phyloP scores from a whole-genome alignment of 2,329 filamentous ascomycete genomes.

The Clonostachys solani region DNA sequence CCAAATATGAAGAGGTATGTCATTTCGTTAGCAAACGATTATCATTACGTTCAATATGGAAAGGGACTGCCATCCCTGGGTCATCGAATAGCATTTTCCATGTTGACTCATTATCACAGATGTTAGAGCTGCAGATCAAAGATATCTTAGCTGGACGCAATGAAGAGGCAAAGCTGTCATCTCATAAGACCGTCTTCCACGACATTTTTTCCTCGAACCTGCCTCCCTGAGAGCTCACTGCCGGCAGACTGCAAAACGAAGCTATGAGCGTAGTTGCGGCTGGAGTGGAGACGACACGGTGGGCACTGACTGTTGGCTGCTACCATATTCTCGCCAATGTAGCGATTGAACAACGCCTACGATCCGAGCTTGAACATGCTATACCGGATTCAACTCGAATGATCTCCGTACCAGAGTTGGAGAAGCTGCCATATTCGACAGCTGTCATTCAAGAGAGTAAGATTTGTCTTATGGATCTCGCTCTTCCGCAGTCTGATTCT shows the following conservation, averaged over 20 bases:
- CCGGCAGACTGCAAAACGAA: slow-evolving; percentile 22
- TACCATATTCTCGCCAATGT: slow-evolving; percentile 28
- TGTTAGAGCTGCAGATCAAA: too few species aligned
- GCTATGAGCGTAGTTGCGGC: slow-evolving; percentile 21
- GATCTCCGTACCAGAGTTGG: slow-evolving; percentile 14
- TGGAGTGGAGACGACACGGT: slow-evolving; percentile 28
- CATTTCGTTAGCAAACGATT: too few species aligned
- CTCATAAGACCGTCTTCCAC: slow-evolving; percentile 18
- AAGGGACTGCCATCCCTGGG: too few species aligned
- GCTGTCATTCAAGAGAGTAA: background rate
- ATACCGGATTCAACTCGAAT: background rate
- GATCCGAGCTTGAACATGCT: slow-evolving; percentile 19
- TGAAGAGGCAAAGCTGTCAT: too few species aligned
- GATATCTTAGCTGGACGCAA: too few species aligned
- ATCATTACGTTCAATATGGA: too few species aligned
- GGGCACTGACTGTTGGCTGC: slow-evolving; percentile 21
- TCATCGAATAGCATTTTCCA: too few species aligned
- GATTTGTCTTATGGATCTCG: background rate
- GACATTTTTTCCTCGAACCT: slow-evolving; percentile 18
- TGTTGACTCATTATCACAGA: too few species aligned
- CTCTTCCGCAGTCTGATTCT: too few species aligned
- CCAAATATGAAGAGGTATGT: too few species aligned
- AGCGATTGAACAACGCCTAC: slow-evolving; percentile 16
- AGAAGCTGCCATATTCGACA: slow-evolving; percentile 28
- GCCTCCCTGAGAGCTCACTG: slow-evolving; percentile 22